Evolutionary conservation across 257 asterid genomes (phyloP), one percentile per base, ranked within the genome.

Genomic region (Ilex aquifolium): DNA sequence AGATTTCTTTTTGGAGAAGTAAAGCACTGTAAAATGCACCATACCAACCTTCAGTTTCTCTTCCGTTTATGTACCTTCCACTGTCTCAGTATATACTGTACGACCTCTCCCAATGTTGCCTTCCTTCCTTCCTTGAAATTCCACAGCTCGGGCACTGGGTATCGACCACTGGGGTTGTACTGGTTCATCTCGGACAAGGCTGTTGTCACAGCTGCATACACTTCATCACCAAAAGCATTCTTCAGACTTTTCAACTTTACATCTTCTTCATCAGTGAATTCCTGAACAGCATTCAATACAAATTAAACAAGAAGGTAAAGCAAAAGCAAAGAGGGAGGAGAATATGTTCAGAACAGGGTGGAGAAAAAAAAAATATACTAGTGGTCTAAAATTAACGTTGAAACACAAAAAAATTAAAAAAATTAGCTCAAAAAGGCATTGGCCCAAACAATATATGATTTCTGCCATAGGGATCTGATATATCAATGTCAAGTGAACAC

Each of bases 81-180:
- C 67, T 73, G 80, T 55, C 73, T 79, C n/a, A 82, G 65, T 30
- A 84, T 13, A 13, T 63, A 65, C 13, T 59, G 59, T 36, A 82
- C 78, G 52, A 79, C 86, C 59, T 84, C 91, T 32, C n/a, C 60
- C 7, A 84, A 61, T 0, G 69, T 31, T 30, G 61, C 82, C 73
- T 68, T 79, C 74, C 80, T 73, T n/a, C 66, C 66, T 50, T 77
- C 77, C 1, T 13, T 67, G 21, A 42, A 2, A 64, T 84, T 81
- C 91, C 91, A 84, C 56, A 84, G 65, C 66, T 75, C 83, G 3
- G 71, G 71, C 16, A 84, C 79, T 5, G 88, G 84, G 65, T 82
- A 82, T 69, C 91, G 71, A 40, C 91, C 91, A 56, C 91, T 84
- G 13, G 88, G 84, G 65, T 84, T 84, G 73, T 79, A 79, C 57